Percentiles rank a stretch among this genome's conserved stretches.
Conservation (phyloP, 495 filamentous ascomycete species). For the Aspergillus haitiensis region DNA sequence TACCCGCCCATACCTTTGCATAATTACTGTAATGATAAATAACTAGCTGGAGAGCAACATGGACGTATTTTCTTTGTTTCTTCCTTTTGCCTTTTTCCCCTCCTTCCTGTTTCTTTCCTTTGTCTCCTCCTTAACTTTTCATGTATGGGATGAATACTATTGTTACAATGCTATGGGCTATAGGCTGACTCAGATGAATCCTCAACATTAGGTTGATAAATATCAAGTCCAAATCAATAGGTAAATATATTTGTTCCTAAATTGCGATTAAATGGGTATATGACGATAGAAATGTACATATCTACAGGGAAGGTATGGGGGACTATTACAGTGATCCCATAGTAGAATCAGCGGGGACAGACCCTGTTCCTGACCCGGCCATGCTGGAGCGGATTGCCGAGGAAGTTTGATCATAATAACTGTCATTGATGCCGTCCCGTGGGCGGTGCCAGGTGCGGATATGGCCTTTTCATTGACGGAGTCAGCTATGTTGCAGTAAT, state of each 20-base stretch:
- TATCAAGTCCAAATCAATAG: not conserved
- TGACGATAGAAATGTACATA: constrained; percentile 14
- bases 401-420: constrained; percentile 24
- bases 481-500: constrained; percentile 18
- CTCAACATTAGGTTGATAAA: not conserved
- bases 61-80: not conserved
- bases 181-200: no score
- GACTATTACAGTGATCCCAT: constrained; percentile 25
- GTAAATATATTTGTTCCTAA: not conserved
- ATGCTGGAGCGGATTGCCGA: constrained; percentile 24
- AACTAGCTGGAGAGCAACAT: no score
- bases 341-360: constrained; percentile 19
- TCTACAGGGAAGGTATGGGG: not conserved
- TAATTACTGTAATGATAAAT: no score
- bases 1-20: not conserved
- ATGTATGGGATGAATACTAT: no score
- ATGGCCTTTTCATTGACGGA: constrained; percentile 58
- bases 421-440: constrained; percentile 52
- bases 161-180: no score
- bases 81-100: not conserved
- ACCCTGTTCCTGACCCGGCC: constrained; percentile 18
- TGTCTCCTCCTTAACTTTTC: no score
- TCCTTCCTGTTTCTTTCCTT: no score
- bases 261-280: constrained; percentile 23
- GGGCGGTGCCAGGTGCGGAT: constrained; percentile 87